Percentiles rank a stretch among this genome's conserved stretches.
Evolutionary conservation across 441 rosid genomes (phyloP).

Genomic region (Metrosideros polymorpha): DNA sequence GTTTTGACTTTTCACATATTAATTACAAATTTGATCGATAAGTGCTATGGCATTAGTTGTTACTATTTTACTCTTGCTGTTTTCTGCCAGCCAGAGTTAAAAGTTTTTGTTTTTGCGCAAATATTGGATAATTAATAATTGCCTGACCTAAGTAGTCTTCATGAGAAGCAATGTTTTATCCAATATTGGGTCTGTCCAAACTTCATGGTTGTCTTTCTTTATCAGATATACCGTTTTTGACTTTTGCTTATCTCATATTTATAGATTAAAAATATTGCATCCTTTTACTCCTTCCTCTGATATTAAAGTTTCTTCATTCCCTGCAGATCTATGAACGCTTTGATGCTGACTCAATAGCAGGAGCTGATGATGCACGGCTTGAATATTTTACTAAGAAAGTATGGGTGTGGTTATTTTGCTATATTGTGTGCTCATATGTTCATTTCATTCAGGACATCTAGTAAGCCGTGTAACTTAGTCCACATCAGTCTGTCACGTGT

Average conservation of each 20-base stretch:
- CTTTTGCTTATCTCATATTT: neutral
- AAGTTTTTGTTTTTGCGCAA: neutral
- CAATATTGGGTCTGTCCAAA: neutral
- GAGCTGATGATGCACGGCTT: slow-evolving; percentile 70
- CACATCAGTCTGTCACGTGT: neutral
- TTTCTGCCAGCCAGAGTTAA: neutral
- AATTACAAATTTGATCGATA: neutral
- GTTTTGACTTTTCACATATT: neutral
- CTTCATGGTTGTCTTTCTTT: neutral
- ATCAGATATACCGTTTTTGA: neutral
- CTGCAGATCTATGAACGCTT: slow-evolving; percentile 82
- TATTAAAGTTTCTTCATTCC: neutral
- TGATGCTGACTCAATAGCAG: slow-evolving; percentile 42
- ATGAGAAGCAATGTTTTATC: neutral
- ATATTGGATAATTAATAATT: neutral
- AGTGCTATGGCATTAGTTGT: neutral
- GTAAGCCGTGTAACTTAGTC: neutral
- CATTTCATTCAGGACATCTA: neutral
- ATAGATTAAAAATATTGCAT: neutral
- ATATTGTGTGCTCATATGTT: neutral
- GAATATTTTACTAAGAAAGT: slow-evolving; percentile 84
- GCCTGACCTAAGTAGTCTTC: neutral
- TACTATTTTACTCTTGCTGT: neutral
- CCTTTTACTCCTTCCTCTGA: neutral
- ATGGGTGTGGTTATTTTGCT: neutral